Conservation (phyloP, 352 stramenopile species). For the Pythium vanterpoolii region DNA sequence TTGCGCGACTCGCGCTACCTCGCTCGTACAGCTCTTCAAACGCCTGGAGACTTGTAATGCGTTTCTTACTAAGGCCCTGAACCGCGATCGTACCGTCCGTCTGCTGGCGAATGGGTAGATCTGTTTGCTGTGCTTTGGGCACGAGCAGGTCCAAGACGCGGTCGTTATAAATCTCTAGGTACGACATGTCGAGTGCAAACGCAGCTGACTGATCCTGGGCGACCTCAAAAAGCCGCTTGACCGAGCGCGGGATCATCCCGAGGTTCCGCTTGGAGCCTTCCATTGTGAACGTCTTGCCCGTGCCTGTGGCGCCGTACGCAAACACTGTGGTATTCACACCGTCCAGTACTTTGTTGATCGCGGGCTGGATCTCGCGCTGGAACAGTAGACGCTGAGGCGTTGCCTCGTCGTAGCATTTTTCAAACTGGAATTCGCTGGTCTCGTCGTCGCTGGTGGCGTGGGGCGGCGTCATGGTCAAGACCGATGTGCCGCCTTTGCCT, state of each 20-base stretch:
- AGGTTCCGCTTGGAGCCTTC: conserved; percentile 45
- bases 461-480: conserved; percentile 14
- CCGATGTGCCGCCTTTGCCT: conserved; percentile 16
- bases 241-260: conserved; percentile 44
- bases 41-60: conserved; percentile 27
- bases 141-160: conserved; percentile 72
- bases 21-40: conserved; percentile 34
- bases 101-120: conserved; percentile 41
- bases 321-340: conserved; percentile 54
- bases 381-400: conserved; percentile 37
- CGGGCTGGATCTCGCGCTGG: conserved; percentile 37
- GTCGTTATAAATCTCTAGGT: conserved; percentile 91
- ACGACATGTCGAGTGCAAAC: conserved; percentile 46
- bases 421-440: conserved; percentile 28
- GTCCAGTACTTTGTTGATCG: conserved; percentile 30
- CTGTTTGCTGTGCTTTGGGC: conserved; percentile 21
- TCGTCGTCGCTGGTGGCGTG: background rate
- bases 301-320: conserved; percentile 55
- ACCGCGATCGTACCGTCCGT: conserved; percentile 30
- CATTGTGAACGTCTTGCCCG: conserved; percentile 72
- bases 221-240: conserved; percentile 47
- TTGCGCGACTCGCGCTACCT: conserved; percentile 25
- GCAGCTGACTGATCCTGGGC: conserved; percentile 17
- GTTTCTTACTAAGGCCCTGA: conserved; percentile 29
- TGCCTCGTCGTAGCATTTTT: conserved; percentile 41